Percentiles rank a stretch among this genome's conserved stretches.
These are phyloP conservation scores for Senna tora DNA, from an alignment of 306 rosid species.

Conservation along the genomic window DNA sequence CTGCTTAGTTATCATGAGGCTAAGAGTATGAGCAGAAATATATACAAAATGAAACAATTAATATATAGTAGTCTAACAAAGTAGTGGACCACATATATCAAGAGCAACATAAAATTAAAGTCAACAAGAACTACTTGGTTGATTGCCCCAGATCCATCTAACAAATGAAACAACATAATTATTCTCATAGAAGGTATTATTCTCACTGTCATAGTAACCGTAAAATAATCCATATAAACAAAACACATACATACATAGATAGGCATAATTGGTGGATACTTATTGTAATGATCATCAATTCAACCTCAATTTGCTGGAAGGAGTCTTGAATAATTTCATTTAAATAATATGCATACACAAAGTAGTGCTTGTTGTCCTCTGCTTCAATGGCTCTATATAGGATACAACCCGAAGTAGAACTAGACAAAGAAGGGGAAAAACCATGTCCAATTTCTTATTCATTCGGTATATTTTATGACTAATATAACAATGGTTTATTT, in stretches of 20 bases:
- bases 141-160: too few species aligned
- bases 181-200: too few species aligned
- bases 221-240: too few species aligned
- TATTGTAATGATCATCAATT: too few species aligned
- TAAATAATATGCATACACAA: too few species aligned
- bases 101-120: constrained; percentile 8
- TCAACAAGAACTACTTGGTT: too few species aligned
- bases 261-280: too few species aligned
- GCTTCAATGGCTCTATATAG: constrained; percentile 97
- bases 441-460: constrained; percentile 15
- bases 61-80: background rate
- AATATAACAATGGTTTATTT: constrained; percentile 2
- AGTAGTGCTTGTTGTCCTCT: constrained; percentile 88
- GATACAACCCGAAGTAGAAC: constrained; percentile 98
- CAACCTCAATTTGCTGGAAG: too few species aligned
- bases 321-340: too few species aligned
- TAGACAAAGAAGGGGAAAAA: constrained; percentile 41
- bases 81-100: constrained; percentile 1
- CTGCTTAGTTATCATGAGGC: background rate
- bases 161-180: too few species aligned
- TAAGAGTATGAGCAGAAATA: background rate
- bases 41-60: background rate
- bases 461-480: constrained; percentile 12
- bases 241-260: too few species aligned
- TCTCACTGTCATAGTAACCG: too few species aligned